Conservation (phyloP, 371 early-diverging fungal species). For the Umbelopsis sp. region DNA sequence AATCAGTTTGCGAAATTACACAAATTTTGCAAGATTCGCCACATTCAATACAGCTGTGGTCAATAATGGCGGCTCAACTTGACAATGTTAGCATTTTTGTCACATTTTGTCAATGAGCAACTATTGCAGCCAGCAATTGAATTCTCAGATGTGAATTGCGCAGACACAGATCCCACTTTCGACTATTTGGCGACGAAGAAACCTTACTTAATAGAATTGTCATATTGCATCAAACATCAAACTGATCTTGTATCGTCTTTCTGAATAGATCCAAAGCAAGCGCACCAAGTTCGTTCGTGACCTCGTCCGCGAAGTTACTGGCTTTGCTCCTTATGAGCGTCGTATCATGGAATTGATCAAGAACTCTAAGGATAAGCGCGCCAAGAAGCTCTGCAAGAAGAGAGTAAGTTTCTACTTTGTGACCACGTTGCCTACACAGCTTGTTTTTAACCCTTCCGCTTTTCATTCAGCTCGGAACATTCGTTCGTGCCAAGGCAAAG, state of each 20-base stretch:
- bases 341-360: conserved; percentile 99
- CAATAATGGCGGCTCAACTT: too few relatives aligned
- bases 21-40: too few relatives aligned
- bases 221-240: too few relatives aligned
- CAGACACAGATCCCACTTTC: background rate
- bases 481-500: conserved; percentile 97
- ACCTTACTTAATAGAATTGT: background rate
- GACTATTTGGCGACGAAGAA: background rate
- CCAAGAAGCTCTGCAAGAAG: conserved; percentile 98
- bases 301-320: conserved; percentile 96
- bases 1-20: too few relatives aligned
- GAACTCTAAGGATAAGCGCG: conserved; percentile 99
- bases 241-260: background rate
- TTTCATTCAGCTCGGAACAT: conserved; percentile 85
- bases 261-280: conserved; percentile 71
- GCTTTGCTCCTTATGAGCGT: conserved; percentile 98
- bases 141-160: background rate
- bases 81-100: too few relatives aligned
- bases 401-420: conserved; percentile 63
- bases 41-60: too few relatives aligned
- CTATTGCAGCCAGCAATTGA: background rate
- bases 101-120: too few relatives aligned
- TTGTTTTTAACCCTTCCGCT: background rate
- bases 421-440: background rate
- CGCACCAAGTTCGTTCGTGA: conserved; percentile 91